phyloP scores from a whole-genome alignment of 1,284 basidiomycete genomes.

The Schizopora paradoxa region DNA sequence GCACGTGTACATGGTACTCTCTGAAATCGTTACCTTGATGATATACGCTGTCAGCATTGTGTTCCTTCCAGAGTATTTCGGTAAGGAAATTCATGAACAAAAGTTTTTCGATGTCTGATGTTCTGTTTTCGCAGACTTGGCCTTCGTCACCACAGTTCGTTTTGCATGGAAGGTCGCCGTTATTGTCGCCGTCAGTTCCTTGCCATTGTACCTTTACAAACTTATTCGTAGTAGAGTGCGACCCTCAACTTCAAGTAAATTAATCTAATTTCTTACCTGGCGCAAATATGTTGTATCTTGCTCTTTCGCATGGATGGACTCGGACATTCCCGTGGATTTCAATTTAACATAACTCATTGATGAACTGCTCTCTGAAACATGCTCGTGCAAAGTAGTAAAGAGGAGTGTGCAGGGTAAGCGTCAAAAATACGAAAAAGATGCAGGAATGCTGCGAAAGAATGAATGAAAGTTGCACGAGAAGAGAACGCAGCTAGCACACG shows the following conservation, averaged over 20 bases:
- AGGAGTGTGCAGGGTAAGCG: conserved; percentile 1
- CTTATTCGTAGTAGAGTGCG: conserved; percentile 80
- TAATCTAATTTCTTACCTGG: conserved; percentile 44
- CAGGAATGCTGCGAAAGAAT: not conserved
- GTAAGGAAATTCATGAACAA: too few species aligned
- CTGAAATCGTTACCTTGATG: conserved; percentile 84
- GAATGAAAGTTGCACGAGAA: conserved; percentile 2
- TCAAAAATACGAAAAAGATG: not conserved
- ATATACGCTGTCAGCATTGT: conserved; percentile 91
- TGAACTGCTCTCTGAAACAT: not conserved
- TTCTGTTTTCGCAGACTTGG: conserved; percentile 58
- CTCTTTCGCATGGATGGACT: too few species aligned
- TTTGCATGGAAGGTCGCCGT: conserved; percentile 97
- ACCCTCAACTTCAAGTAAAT: conserved; percentile 92
- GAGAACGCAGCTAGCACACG: conserved; percentile 39
- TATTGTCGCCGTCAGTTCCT: conserved; percentile 89
- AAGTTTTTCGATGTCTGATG: not conserved
- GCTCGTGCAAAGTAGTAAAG: conserved; percentile 1
- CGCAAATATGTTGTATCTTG: too few species aligned
- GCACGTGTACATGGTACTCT: conserved; percentile 95
- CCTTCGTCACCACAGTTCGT: conserved; percentile 82
- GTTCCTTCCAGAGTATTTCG: conserved; percentile 96
- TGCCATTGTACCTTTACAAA: conserved; percentile 92
- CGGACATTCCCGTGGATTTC: too few species aligned
- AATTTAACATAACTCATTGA: conserved; percentile 7